Base-by-base conservation (phyloP, 257 asterid genomes). In the Fraxinus americana region DNA sequence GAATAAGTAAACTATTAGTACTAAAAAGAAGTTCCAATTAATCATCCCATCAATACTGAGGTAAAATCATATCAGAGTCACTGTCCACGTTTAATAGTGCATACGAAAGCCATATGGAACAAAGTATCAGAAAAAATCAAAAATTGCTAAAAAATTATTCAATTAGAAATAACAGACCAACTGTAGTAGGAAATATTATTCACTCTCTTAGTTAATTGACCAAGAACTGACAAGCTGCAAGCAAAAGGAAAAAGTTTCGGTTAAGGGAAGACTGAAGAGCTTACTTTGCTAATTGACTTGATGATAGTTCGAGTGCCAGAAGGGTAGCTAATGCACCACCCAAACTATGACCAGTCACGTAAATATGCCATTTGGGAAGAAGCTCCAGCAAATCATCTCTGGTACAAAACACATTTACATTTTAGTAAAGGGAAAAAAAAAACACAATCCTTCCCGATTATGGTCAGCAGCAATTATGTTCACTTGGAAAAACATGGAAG, bases 291-390 rank as follows among this genome's bases (percentile, higher is more conserved):
- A 96, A 71, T 87, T 93, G 97, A 84, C 97, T 92, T 78, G 99
- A 88, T 23, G 97, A 85, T 78, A 96, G 82, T 72, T 96, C 97
- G 25, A 96, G 94, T 81, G 99, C 97, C 78, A 92, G 85, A 79
- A 96, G 97, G 66, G 99, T 96, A 83, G 98, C 96, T 76, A 96
- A 83, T n/a, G 98, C 99, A 77, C 99, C 99, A 8, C 99, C 98
- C 77, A 96, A 87, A 86, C 99, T 96, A 83, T 96, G 99, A 70
- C 98, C 99, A 21, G 99, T 93, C 81, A 96, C 95, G 75, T 86
- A 96, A 69, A 96, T 88, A 83, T 92, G 96, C 99, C 98, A 96
- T 77, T 84, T 85, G 59, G 86, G 78, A 29, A 74, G 89, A 11
- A 76, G 83, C 57, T 88, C 91, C 52, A 71, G 68, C 45, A 83